These are phyloP conservation scores for Prunus persica DNA, from an alignment of 306 rosid genomes.

Conservation along the genomic window Prunus_persica_NCBIv2 NC_034012.1:7232501-7233000, in stretches of 20 bases:
- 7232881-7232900: neutral
- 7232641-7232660: no score
- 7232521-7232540: neutral
- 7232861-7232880: neutral
- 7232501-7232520: neutral
- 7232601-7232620: neutral
- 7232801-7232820: no score
- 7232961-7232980: slow-evolving; percentile 81
- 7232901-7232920: neutral
- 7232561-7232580: neutral
- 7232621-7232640: neutral
- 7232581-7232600: neutral
- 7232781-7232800: no score
- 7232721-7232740: neutral
- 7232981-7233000: slow-evolving; percentile 88
- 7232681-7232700: neutral
- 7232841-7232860: neutral
- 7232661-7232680: neutral
- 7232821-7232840: neutral
- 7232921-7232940: slow-evolving; percentile 41
- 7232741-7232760: neutral
- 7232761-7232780: neutral
- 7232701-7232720: neutral
- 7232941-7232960: slow-evolving; percentile 59
- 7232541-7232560: neutral